Base-by-base conservation (phyloP, 108 stramenopile genomes). In the Pseudonitzschia pungens region DNA sequence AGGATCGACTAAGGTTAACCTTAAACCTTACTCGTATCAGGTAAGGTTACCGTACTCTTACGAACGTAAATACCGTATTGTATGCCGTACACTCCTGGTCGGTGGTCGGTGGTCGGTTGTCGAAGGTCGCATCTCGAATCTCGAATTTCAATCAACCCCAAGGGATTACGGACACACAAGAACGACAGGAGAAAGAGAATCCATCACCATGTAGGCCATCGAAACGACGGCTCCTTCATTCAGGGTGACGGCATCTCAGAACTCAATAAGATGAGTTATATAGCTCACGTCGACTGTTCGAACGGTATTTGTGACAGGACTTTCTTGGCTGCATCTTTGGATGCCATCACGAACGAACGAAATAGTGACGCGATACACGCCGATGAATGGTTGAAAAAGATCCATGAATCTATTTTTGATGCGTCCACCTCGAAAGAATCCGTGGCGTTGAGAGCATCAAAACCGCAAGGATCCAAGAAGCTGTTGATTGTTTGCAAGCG, bases 291-390 rank as follows among this genome's bases (percentile, higher is more conserved):
- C 28, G 57, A 58, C 14, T 58, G 57, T 14, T 58, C 57, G 26
- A 33, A 58, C 0, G 57, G 57, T 3, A 27, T 58, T 26, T 12
- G 26, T 26, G 57, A 58, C 15, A 58, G 15, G 57, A 14, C 57
- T 8, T 26, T 58, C 57, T 27, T 58, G 57, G 57, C 57, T 26
- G 57, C 57, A 31, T 58, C 26, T 26, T 58, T 58, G 57, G 26
- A 58, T 58, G 24, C 57, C 9, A 15, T 31, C 15, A 14, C 24
- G 24, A 24, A 54, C 24, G 53, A 24, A 24, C n/a, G 24, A 24
- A 26, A 58, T 7, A 9, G 8, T 31, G 29, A 58, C 24, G 2
- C 36, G 36, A 36, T 6, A 36, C 0, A 1, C 14, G 57, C 57
- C 0, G 29, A 58, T 26, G 26, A 22, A 16, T 21, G 6, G 27